Evolutionary conservation across 2,329 filamentous ascomycete genomes (phyloP), one percentile per base, ranked within the genome.

Genomic region (Tolypocladium guangdongense): DNA sequence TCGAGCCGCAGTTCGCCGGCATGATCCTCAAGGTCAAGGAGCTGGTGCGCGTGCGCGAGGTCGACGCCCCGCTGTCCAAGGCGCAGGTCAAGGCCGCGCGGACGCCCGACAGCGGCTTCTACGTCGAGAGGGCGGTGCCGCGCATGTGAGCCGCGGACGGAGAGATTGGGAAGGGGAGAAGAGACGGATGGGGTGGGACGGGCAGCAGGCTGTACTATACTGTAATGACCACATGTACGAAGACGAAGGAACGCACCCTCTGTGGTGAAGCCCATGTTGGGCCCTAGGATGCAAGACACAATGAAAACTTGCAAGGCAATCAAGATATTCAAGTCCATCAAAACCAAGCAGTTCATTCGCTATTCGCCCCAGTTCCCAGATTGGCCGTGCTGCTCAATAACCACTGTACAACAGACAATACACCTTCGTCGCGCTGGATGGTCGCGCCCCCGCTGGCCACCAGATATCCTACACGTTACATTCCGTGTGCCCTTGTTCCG

Each of bases 1-100:
- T 95, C 57, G 81, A 81, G 57, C 82, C 84, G 43, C 84, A 90
- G 60, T 83, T 89, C 57, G 91, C 91, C 11, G 91, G 91, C 66
- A 90, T 95, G 75, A 89, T 96, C 65, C 86, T 96, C 78, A 86
- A 87, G 71, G 90, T 96, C 62, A 96, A 96, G 76, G 91, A 96
- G 73, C 76, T 96, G 58, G 88, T 96, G 47, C 78, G 82, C 52
- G 90, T 96, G 37, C 76, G 83, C 60, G 90, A 95, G 73, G 89
- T 95, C 46, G 82, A 84, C 36, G 68, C 72, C 57, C 69, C 78
- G 35, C 67, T 89, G 71, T 84, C 77, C 8, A 81, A 82, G 65
- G 70, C 73, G 53, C 81, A 95, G 74, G 78, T 95, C 64, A 83
- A 83, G 72, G 80, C 78, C 51, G 76, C 81, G 71, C 74, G 91